These are phyloP conservation scores for Fusarium concolor DNA, from an alignment of 2,329 filamentous ascomycete genomes.

Conservation along the genomic window DNA sequence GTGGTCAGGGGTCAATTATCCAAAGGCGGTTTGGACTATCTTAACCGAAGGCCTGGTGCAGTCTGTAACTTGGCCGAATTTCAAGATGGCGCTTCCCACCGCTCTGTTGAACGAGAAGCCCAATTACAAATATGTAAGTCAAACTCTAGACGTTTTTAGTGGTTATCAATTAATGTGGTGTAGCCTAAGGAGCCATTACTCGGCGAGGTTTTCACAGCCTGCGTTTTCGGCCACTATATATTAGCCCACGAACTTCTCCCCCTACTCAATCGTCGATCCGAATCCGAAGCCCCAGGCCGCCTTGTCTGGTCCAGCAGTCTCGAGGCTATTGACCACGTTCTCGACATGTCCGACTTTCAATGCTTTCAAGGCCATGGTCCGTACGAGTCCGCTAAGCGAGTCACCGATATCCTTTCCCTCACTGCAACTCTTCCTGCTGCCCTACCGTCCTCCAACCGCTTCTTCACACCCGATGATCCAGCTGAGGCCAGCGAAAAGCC, in stretches of 20 bases:
- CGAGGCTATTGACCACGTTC: conserved; percentile 68
- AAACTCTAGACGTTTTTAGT: neutral
- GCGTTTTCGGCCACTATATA: conserved; percentile 95
- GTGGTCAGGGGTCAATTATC: conserved; percentile 83
- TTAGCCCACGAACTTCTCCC: conserved; percentile 84
- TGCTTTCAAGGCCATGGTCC: conserved; percentile 70
- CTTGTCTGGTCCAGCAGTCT: conserved; percentile 91
- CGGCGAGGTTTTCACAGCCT: conserved; percentile 88
- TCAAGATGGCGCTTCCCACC: conserved; percentile 72
- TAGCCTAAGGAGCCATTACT: conserved; percentile 70
- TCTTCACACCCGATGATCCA: conserved; percentile 57
- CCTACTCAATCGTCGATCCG: conserved; percentile 68
- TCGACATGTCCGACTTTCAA: conserved; percentile 80
- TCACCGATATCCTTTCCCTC: conserved; percentile 86
- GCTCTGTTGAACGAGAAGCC: conserved; percentile 56
- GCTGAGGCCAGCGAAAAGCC: conserved; percentile 40
- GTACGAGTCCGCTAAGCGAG: conserved; percentile 89
- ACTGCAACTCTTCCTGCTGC: conserved; percentile 76
- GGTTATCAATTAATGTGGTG: conserved; percentile 5
- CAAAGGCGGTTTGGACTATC: conserved; percentile 63
- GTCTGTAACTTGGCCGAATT: conserved; percentile 80
- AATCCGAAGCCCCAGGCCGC: conserved; percentile 64
- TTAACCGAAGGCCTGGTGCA: conserved; percentile 72
- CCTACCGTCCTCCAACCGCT: conserved; percentile 66
- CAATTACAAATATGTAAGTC: conserved; percentile 51